Evolutionary conservation across 139 green algal genomes (phyloP), one percentile per base, ranked within the genome.

Genomic region (Klebsormidium nitens): DNA sequence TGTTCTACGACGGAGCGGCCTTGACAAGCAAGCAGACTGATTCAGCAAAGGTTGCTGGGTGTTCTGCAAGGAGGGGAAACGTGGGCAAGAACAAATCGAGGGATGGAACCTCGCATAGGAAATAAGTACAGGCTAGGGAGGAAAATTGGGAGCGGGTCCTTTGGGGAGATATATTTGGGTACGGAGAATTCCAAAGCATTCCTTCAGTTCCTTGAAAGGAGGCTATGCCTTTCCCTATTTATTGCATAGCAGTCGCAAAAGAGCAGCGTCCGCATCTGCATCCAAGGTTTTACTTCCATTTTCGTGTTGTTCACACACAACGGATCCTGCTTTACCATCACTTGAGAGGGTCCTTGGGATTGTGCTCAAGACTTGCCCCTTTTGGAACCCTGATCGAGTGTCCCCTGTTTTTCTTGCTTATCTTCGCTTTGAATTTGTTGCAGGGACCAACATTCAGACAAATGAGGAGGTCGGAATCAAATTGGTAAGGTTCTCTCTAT

Each of bases 391-490:
- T 17, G 19, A 52, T 19, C 19, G 44, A 52, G 19, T 52, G 19
- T 50, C 14, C 42, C 11, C 42, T 14, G 8, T 14, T 50, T 29
- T 26, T 26, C 28, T 36, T 61, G 2, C 19, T n/a, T 69, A n/a
- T 69, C 23, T 3, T 37, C 1, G 23, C 1, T 55, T 1, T 40
- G 49, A 35, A 23, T 5, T 46, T 57, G 19, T 19, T 46, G 63
- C 89, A 95, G 93, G 95, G 46, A 96, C 90, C 2, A 92, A 99
- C 72, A 88, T 98, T 38, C 89, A 97, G 60, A 97, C 91, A 0
- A 88, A 88, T 32, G 95, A 99, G 78, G 95, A 99, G 69, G 93
- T 99, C n/a, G 95, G 89, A 59, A 98, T 99, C 52, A 99, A 99
- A 84, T 82, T 99, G 82, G 92, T 97, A 77, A 59, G 89, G n/a